Conservation (phyloP, 176 grass and related monocot genomes). For the Alloteropsis semialata region DNA sequence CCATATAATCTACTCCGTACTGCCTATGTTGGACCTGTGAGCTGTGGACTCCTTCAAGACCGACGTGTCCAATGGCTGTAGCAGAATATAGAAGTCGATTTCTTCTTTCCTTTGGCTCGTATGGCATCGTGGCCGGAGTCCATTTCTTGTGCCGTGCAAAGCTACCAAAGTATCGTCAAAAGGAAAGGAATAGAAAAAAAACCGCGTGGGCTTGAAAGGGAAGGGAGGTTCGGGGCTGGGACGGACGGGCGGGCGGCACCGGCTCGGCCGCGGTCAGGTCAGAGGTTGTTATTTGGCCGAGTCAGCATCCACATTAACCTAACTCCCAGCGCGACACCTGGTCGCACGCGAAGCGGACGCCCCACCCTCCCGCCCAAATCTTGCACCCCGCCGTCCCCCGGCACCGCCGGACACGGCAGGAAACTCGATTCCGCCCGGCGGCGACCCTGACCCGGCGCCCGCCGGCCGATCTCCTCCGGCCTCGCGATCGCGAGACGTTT, state of each 20-base stretch:
- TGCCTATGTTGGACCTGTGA: background rate
- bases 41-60: background rate
- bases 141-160: background rate
- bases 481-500: background rate
- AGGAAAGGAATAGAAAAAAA: constrained; percentile 7
- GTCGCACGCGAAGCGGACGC: constrained; percentile 27
- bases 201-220: background rate
- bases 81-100: background rate
- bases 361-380: constrained; percentile 17
- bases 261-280: background rate
- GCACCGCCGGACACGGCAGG: background rate
- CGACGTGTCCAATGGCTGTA: background rate
- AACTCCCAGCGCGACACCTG: constrained; percentile 6
- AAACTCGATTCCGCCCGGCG: background rate
- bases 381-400: background rate
- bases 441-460: background rate
- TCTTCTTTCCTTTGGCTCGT: background rate
- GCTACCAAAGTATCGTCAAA: background rate
- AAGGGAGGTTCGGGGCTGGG: background rate
- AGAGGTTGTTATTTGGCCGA: constrained; percentile 18
- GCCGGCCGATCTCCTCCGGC: no score
- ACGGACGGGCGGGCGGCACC: background rate
- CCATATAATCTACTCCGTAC: background rate
- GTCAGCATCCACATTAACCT: constrained; percentile 27
- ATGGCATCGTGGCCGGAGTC: background rate